Base-by-base conservation (phyloP, 2,329 filamentous ascomycete genomes). In the Calonectria leucothoes region DNA sequence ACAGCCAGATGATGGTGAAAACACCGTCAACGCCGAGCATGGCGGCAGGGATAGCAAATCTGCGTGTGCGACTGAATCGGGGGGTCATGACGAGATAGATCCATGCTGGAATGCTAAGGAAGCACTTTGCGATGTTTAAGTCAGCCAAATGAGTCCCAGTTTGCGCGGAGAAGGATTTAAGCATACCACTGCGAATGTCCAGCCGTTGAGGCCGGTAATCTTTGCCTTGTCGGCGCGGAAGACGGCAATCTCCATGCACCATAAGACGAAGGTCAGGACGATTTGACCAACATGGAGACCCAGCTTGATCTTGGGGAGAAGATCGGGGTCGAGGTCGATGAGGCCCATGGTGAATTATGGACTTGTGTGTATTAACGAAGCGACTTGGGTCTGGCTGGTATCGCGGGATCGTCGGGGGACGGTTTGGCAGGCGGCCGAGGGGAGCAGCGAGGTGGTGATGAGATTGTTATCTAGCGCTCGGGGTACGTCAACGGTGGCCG, bases 41-140 rank as follows among this genome's bases (percentile, higher is more conserved):
- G 73, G 87, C 91, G 76, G 91, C 89, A 3, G 92, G 91, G 72
- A 93, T 86, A 65, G 92, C 92, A 67, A 92, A 86, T 75, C 87
- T 90, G 69, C 90, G 88, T 6, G 92, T 92, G 75, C 92, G 88
- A 61, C 88, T 87, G 82, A 91, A 93, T 67, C 92, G 88, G 51
- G 92, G 92, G 4, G 91, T 89, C 88, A 93, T 91, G 77, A 90
- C 87, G 63, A 93, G 87, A 83, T 91, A 94, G 73, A 94, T 87
- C 86, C 91, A 91, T 55, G 91, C 90, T 0, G 91, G 91, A 59
- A 93, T 86, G 20, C 89, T 89, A 37, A 94, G 83, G 84, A 93
- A 93, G 83, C 90, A 93, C 92, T 94, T 72, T 68, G 7, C 5
- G 67, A 1, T 51, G 14, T 35, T 39, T 39, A 10, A n/a, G 49